Evolutionary conservation across 2,329 filamentous ascomycete species (phyloP).

Genomic region (Cryphonectria naterciae): DNA sequence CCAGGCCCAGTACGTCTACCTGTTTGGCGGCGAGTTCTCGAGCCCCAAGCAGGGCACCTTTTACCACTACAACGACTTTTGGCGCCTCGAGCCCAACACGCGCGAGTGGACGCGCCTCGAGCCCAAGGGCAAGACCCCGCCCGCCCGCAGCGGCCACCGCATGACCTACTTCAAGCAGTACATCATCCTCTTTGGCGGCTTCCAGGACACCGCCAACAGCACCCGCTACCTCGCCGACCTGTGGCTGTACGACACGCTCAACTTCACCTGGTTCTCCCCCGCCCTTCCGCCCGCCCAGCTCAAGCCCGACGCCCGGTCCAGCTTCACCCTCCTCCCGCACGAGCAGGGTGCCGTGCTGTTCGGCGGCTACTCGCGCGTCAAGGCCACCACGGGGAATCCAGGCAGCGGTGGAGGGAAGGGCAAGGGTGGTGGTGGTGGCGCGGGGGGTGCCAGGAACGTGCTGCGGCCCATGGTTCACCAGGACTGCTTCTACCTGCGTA

Average conservation of each 20-base stretch:
- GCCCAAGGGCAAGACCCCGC: constrained; percentile 74
- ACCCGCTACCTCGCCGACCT: constrained; percentile 93
- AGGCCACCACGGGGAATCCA: constrained; percentile 63
- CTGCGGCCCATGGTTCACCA: constrained; percentile 89
- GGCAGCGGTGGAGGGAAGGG: constrained; percentile 58
- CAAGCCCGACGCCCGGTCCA: constrained; percentile 88
- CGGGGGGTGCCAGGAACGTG: constrained; percentile 68
- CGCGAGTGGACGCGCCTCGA: constrained; percentile 94
- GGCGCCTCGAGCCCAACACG: constrained; percentile 81
- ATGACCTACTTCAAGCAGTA: constrained; percentile 99
- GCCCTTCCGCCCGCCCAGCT: constrained; percentile 75
- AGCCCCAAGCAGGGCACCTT: constrained; percentile 97
- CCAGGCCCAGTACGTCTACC: constrained; percentile 76
- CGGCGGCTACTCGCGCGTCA: constrained; percentile 92
- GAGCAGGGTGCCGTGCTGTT: constrained; percentile 89
- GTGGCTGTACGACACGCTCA: constrained; percentile 93
- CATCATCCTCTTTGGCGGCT: constrained; percentile 92
- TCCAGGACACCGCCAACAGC: constrained; percentile 94
- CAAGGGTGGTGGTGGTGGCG: constrained; percentile 65
- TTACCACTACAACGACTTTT: constrained; percentile 99
- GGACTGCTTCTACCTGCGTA: constrained; percentile 90
- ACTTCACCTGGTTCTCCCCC: constrained; percentile 83
- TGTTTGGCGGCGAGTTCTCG: constrained; percentile 96
- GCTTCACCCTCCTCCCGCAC: constrained; percentile 89
- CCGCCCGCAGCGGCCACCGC: constrained; percentile 86